A percentile compares a stretch with the other conserved stretches of the same genome.
These are phyloP conservation scores for Alternaria burnsii DNA, from an alignment of 2,329 filamentous ascomycete genomes.

Conservation along the genomic window DNA sequence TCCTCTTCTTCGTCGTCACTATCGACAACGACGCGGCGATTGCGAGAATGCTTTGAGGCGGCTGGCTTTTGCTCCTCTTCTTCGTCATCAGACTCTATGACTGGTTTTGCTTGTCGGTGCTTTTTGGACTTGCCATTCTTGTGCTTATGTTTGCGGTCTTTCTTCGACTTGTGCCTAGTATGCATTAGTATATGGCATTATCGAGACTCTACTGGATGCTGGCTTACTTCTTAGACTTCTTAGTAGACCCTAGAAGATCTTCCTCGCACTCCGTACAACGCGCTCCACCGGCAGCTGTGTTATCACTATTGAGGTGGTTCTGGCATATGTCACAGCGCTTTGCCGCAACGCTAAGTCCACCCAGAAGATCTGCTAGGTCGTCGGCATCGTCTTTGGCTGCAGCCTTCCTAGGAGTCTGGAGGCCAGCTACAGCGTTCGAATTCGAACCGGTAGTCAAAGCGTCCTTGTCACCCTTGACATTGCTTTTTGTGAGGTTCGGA, in stretches of 20 bases:
- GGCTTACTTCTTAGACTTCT: conserved; percentile 51
- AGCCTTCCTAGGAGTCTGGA: conserved; percentile 49
- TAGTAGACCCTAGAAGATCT: conserved; percentile 70
- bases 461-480: conserved; percentile 87
- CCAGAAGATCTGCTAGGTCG: conserved; percentile 84
- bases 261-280: conserved; percentile 78
- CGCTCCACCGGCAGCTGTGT: conserved; percentile 61
- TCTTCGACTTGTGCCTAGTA: conserved; percentile 45
- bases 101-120: conserved; percentile 39
- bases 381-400: conserved; percentile 72
- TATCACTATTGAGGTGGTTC: conserved; percentile 67
- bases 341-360: conserved; percentile 78
- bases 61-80: conserved; percentile 22
- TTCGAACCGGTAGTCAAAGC: conserved; percentile 71
- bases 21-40: conserved; percentile 62
- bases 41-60: conserved; percentile 32
- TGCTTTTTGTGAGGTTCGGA: conserved; percentile 83
- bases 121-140: conserved; percentile 44
- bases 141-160: conserved; percentile 56
- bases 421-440: conserved; percentile 51
- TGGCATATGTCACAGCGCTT: conserved; percentile 89
- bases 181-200: conserved; percentile 43
- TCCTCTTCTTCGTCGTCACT: conserved; percentile 75
- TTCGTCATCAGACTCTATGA: conserved; percentile 39
- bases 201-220: conserved; percentile 33